These are phyloP conservation scores for Candida sakaeoensis DNA, from an alignment of 805 yeast species.

Conservation along the genomic window DNA sequence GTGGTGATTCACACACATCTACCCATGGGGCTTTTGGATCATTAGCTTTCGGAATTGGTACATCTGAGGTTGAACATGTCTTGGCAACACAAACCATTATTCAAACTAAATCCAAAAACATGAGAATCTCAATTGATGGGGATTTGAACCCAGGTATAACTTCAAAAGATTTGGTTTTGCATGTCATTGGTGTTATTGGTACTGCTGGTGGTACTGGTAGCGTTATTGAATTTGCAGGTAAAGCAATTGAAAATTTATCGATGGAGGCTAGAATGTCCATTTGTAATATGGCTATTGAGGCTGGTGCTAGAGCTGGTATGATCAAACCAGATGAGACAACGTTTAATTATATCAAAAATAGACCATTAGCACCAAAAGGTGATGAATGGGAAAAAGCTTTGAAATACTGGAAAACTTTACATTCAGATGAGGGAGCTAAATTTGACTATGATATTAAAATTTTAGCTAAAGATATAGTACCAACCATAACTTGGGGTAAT, in stretches of 20 bases:
- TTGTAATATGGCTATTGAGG: constrained; percentile 99
- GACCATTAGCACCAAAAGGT: constrained; percentile 93
- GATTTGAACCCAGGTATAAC: constrained; percentile 85
- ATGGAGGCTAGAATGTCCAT: constrained; percentile 99
- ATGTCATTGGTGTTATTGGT: constrained; percentile 94
- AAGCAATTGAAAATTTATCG: constrained; percentile 82
- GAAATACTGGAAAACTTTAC: constrained; percentile 82
- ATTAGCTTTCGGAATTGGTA: constrained; percentile 97
- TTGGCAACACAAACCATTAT: constrained; percentile 95
- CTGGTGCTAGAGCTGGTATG: constrained; percentile 99
- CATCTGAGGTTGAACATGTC: constrained; percentile 98
- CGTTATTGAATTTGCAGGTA: constrained; percentile 96
- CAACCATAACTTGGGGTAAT: constrained; percentile 99
- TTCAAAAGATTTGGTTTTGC: constrained; percentile 91
- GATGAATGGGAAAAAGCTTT: constrained; percentile 95
- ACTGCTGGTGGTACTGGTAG: constrained; percentile 99
- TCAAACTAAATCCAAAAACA: constrained; percentile 93
- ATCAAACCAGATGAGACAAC: constrained; percentile 92
- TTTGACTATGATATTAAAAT: constrained; percentile 83
- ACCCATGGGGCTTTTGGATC: constrained; percentile 99
- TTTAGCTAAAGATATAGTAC: constrained; percentile 80
- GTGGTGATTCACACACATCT: constrained; percentile 98
- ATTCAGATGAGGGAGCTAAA: constrained; percentile 84
- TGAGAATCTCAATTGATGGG: constrained; percentile 86
- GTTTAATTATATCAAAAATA: constrained; percentile 82